A percentile compares a stretch with the other conserved stretches of the same genome.
Evolutionary conservation across 2,329 filamentous ascomycete genomes (phyloP).

Genomic region (Eutypella sp.): DNA sequence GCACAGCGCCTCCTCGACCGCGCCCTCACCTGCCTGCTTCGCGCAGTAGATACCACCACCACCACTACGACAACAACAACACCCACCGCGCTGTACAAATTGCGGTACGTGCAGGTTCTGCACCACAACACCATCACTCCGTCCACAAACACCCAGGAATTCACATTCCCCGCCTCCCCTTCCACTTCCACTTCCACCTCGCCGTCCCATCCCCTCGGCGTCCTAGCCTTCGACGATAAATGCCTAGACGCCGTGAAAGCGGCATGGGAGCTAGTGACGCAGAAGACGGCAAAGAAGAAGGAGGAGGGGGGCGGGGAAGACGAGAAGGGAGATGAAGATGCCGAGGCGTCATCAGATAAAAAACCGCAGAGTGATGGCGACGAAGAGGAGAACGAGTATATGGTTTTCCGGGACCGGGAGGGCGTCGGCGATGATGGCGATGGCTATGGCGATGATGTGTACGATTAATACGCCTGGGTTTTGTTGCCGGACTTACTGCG

Average conservation of each 20-base stretch:
- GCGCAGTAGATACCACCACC: slow-evolving; percentile 14
- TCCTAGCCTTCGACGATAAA: slow-evolving; percentile 70
- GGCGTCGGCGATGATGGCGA: not conserved
- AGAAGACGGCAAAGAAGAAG: slow-evolving; percentile 41
- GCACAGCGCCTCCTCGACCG: slow-evolving; percentile 33
- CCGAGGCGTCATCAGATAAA: too few species aligned
- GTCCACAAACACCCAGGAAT: too few species aligned
- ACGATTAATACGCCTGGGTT: not conserved
- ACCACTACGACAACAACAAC: not conserved
- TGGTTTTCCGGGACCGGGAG: not conserved
- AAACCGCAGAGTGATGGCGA: too few species aligned
- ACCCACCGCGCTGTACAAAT: slow-evolving; percentile 40
- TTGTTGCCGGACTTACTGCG: too few species aligned
- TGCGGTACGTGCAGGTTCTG: slow-evolving; percentile 60
- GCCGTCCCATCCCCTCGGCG: too few species aligned
- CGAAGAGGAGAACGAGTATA: not conserved
- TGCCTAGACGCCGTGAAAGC: slow-evolving; percentile 61
- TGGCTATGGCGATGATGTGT: not conserved
- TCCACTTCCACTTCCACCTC: slow-evolving; percentile 55
- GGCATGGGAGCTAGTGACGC: slow-evolving; percentile 64
- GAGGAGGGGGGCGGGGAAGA: slow-evolving; percentile 60
- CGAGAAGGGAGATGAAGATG: not conserved
- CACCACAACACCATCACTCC: too few species aligned
- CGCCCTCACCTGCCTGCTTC: slow-evolving; percentile 39
- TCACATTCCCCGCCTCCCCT: slow-evolving; percentile 31